Evolutionary conservation across 2,329 filamentous ascomycete genomes (phyloP).

Genomic region (Trichoderma atroviride): DNA sequence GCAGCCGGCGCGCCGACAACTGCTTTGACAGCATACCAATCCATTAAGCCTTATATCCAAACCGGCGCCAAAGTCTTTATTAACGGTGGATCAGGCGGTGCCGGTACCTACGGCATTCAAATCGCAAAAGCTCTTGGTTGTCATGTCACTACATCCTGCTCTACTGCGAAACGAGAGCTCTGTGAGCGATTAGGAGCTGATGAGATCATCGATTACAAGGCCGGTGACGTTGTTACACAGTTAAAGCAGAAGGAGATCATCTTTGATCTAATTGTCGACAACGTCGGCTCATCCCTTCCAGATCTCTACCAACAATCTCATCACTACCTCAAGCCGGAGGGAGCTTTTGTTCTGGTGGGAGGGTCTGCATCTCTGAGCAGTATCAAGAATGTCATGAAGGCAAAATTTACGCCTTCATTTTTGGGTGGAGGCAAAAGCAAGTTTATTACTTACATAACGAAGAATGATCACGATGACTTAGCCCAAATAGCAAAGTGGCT

Average conservation of each 20-base stretch:
- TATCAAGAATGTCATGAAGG: slow-evolving; percentile 32
- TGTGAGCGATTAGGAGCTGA: slow-evolving; percentile 65
- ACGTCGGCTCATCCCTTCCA: slow-evolving; percentile 53
- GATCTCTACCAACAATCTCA: slow-evolving; percentile 57
- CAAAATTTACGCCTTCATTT: slow-evolving; percentile 39
- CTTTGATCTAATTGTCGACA: slow-evolving; percentile 60
- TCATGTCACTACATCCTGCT: slow-evolving; percentile 63
- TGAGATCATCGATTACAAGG: slow-evolving; percentile 64
- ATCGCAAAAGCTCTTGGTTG: slow-evolving; percentile 65
- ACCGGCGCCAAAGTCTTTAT: slow-evolving; percentile 63
- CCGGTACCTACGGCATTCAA: slow-evolving; percentile 64
- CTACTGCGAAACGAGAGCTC: slow-evolving; percentile 59
- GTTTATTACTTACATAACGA: slow-evolving; percentile 45
- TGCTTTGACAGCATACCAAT: slow-evolving; percentile 53
- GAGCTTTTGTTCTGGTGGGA: slow-evolving; percentile 56
- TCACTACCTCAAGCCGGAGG: slow-evolving; percentile 51
- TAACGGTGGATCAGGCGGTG: slow-evolving; percentile 67
- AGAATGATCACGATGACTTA: slow-evolving; percentile 50
- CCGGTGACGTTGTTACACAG: slow-evolving; percentile 48
- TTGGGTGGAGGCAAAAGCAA: slow-evolving; percentile 47
- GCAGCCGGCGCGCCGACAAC: slow-evolving; percentile 50
- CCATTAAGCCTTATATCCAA: slow-evolving; percentile 50
- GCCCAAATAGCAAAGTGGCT: slow-evolving; percentile 57
- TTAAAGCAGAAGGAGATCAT: slow-evolving; percentile 51
- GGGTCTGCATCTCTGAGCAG: slow-evolving; percentile 39